Evolutionary conservation across 2,329 filamentous ascomycete species (phyloP).

Genomic region (Didymella keratinophila): DNA sequence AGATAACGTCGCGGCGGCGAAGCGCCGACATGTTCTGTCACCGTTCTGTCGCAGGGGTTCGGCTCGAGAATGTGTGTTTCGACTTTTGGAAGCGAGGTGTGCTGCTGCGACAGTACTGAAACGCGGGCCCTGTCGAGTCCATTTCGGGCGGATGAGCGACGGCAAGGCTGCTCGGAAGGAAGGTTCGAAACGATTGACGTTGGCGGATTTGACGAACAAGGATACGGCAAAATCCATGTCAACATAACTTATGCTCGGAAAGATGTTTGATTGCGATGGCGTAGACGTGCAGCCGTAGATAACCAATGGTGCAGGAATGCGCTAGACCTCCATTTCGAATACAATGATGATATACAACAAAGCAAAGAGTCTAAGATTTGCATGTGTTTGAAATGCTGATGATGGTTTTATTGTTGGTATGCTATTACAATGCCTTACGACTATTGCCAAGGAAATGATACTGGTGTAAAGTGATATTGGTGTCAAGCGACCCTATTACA

Average conservation of each 20-base stretch:
- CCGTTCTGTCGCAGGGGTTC: neutral
- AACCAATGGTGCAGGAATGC: no score
- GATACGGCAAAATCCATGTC: neutral
- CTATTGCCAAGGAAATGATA: constrained; percentile 17
- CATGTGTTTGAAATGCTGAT: neutral
- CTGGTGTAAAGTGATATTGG: constrained; percentile 10
- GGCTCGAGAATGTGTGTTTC: constrained; percentile 15
- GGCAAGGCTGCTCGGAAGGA: neutral
- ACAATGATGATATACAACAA: no score
- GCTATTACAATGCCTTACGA: constrained; percentile 21
- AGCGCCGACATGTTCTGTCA: constrained; percentile 3
- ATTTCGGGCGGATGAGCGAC: neutral
- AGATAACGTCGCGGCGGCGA: no score
- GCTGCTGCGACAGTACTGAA: constrained; percentile 43
- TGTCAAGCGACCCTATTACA: constrained; percentile 17
- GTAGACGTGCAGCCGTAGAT: no score
- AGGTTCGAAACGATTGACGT: constrained; percentile 4
- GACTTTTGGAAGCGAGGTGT: constrained; percentile 27
- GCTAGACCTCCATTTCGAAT: no score
- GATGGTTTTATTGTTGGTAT: constrained; percentile 6
- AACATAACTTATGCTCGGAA: constrained; percentile 2
- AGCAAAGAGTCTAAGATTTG: no score
- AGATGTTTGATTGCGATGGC: neutral
- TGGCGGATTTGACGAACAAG: neutral
- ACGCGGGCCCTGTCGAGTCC: constrained; percentile 19